A percentile compares a stretch with the other conserved stretches of the same genome.
Conservation (phyloP, 345 rosid species). For the Capsella bursapastoris region DNA sequence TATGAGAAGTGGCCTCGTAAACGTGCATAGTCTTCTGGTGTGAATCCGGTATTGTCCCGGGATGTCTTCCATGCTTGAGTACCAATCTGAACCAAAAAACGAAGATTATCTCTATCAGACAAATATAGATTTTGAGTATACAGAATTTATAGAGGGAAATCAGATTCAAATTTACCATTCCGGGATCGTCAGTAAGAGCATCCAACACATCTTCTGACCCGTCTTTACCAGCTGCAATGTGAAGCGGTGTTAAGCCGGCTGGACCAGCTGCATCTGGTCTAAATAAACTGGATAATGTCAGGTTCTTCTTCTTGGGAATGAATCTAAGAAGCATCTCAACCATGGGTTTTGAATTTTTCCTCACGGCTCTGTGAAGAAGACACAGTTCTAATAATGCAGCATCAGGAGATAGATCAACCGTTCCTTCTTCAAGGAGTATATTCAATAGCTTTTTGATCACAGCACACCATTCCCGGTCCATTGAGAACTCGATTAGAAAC, state of each 20-base stretch:
- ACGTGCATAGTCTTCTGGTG: conserved; percentile 23
- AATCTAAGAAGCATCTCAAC: conserved; percentile 82
- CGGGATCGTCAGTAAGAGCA: conserved; percentile 84
- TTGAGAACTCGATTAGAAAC: conserved; percentile 89
- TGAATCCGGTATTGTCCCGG: conserved; percentile 14
- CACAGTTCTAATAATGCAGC: conserved; percentile 72
- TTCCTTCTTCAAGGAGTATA: conserved; percentile 58
- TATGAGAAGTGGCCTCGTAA: conserved; percentile 16
- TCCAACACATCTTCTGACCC: conserved; percentile 87
- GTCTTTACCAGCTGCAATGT: conserved; percentile 98
- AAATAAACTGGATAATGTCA: conserved; percentile 49
- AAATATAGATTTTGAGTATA: background rate
- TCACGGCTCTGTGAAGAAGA: conserved; percentile 89
- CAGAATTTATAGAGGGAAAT: background rate
- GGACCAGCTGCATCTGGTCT: conserved; percentile 86
- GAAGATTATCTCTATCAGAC: background rate
- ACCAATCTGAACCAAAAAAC: conserved; percentile 2
- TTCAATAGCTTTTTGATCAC: conserved; percentile 81
- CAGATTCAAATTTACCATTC: conserved; percentile 60
- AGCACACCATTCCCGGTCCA: conserved; percentile 96
- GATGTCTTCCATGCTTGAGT: conserved; percentile 1
- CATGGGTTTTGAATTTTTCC: conserved; percentile 78
- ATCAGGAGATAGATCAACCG: conserved; percentile 58
- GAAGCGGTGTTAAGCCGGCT: conserved; percentile 96
- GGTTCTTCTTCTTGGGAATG: conserved; percentile 46